Base-by-base conservation (phyloP, 768 basidiomycete genomes). In the Lentinula raphanica region DNA sequence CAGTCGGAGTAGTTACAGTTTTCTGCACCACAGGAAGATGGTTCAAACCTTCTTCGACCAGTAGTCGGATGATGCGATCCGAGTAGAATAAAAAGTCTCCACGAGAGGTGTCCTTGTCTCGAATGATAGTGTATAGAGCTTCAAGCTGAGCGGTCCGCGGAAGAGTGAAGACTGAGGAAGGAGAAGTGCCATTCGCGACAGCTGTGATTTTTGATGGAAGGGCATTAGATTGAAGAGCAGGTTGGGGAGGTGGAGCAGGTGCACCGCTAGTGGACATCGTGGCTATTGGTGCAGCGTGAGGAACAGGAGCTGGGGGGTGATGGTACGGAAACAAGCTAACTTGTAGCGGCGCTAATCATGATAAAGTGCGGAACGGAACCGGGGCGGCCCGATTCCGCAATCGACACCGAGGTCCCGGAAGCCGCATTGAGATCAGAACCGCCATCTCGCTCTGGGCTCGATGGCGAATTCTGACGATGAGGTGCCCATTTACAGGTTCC, bases 71-170 rank as follows among this genome's bases (percentile, higher is more conserved):
- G 71, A 98, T 94, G 17, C 94, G 80, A 72, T 94, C 92, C 11
- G 89, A 90, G 71, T 95, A 95, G 74, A 98, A 99, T 60, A 99
- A 81, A 66, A 99, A 99, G 69, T 98, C 97, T 7, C 94, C 94
- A 55, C 94, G 77, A 27, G 83, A 82, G 3, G 96, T 97, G 40
- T 87, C 82, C 72, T 86, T 88, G 72, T 96, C 87, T 54, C 96
- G 73, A 70, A 97, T 95, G 71, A 97, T 96, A 11, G 94, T 98
- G 75, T 96, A 91, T 29, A 98, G 77, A 2, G 94, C 94, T 69
- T 97, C 94, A 21, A 99, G 85, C 74, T 98, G 96, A 1, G 90
- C 86, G 0, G 94, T 98, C 64, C 90, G 92, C 0, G 87, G 88
- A 2, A 98, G 79, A 3, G 90, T 93, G 69, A 89, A 86, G n/a